phyloP scores from a whole-genome alignment of 305 asterid species.

The Ilex paraguariensis region DNA sequence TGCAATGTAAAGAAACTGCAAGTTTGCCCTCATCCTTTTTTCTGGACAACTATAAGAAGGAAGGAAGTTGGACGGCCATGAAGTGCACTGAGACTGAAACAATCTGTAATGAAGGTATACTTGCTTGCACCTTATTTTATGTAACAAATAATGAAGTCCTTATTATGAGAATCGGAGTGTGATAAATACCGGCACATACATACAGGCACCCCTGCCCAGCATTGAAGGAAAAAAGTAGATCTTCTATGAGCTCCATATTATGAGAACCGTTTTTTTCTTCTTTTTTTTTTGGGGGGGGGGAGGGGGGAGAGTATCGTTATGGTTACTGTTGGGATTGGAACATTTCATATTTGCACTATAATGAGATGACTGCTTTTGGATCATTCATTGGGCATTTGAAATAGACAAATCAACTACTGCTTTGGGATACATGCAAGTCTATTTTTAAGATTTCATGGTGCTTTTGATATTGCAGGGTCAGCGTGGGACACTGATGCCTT shows the following conservation, averaged over 20 bases:
- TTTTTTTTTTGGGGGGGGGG: no score
- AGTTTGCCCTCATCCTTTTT: slow-evolving; percentile 24
- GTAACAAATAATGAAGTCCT: no score
- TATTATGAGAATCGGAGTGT: no score
- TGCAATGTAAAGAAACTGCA: slow-evolving; percentile 17
- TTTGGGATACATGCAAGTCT: slow-evolving; percentile 1
- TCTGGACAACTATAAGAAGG: slow-evolving; percentile 18
- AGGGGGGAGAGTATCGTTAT: no score
- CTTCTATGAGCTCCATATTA: no score
- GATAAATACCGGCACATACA: no score
- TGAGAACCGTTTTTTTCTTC: no score
- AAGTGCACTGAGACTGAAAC: slow-evolving; percentile 11
- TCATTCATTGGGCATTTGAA: neutral
- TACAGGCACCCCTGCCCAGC: no score
- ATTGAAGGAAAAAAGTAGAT: no score
- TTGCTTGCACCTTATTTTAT: neutral
- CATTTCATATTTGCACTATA: neutral
- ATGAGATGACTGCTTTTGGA: neutral
- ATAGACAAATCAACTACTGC: neutral
- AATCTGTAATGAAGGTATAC: slow-evolving; percentile 11
- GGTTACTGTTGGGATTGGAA: no score
- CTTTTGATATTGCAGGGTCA: slow-evolving; percentile 38
- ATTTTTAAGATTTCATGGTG: slow-evolving; percentile 5
- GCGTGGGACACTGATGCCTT: slow-evolving; percentile 17
- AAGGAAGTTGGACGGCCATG: slow-evolving; percentile 12